These are phyloP conservation scores for Phytopythium mirpurense DNA, from an alignment of 352 stramenopile genomes.

Conservation along the genomic window DNA sequence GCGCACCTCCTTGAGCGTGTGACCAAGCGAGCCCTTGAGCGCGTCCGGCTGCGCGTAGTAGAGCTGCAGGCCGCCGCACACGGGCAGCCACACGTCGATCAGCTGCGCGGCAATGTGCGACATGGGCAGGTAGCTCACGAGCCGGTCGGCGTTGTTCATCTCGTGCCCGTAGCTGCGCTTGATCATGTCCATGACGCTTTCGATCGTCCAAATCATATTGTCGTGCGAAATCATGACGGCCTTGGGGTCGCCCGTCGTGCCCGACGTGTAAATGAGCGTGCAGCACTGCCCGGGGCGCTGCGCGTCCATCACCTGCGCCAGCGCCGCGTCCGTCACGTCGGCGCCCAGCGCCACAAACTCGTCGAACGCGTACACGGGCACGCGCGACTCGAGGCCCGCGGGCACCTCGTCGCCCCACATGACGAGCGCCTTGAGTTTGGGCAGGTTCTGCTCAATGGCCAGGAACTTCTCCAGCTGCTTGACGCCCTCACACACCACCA, in stretches of 20 bases:
- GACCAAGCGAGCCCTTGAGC: constrained; percentile 84
- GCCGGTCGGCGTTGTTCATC: constrained; percentile 58
- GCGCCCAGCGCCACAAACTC: constrained; percentile 76
- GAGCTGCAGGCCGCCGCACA: constrained; percentile 56
- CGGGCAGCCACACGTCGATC: constrained; percentile 83
- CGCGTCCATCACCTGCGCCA: constrained; percentile 68
- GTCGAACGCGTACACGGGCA: constrained; percentile 75
- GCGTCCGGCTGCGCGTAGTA: constrained; percentile 89
- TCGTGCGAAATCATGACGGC: constrained; percentile 96
- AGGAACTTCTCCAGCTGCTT: constrained; percentile 94
- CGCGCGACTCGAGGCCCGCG: constrained; percentile 51
- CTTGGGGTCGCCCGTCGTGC: constrained; percentile 94
- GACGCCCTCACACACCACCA: constrained; percentile 92
- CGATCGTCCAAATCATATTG: constrained; percentile 88
- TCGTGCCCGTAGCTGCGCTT: constrained; percentile 49
- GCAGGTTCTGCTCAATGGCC: constrained; percentile 78
- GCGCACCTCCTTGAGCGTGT: constrained; percentile 82
- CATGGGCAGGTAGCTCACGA: constrained; percentile 88
- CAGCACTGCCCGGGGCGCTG: constrained; percentile 86
- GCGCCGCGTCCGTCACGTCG: constrained; percentile 49
- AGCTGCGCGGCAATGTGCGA: constrained; percentile 88
- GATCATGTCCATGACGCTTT: constrained; percentile 55
- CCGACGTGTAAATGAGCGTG: constrained; percentile 94
- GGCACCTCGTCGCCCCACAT: constrained; percentile 87
- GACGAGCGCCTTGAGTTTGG: constrained; percentile 92